Base-by-base conservation (phyloP, 768 basidiomycete genomes). In the Lentinula detonsa region DNA sequence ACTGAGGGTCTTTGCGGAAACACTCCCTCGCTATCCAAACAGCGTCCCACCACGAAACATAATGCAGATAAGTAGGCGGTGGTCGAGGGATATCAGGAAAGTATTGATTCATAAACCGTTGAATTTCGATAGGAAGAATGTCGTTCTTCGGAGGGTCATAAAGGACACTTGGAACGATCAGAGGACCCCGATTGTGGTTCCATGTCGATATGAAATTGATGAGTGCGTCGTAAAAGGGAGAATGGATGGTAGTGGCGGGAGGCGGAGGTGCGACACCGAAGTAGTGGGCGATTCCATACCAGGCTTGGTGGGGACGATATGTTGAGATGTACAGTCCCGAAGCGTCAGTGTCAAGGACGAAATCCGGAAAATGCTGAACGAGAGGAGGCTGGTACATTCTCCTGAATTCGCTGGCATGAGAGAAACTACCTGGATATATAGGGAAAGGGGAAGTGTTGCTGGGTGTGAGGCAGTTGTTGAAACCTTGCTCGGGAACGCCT, bases 271-370 rank as follows among this genome's bases (percentile, higher is more conserved):
- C 42, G 5, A 43, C 42, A 2, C 42, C 42, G 16, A 43, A 43
- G 1, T 5, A 16, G 6, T 16, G 16, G 16, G 42, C 42, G 16
- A 43, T 43, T 3, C n/a, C n/a, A 16, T 43, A 5, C 42, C 42
- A 43, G 42, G 4, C 5, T 3, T 13, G 42, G 42, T 43, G 16
- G 16, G 42, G 15, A 43, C 2, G 1, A 11, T 16, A 5, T 4
- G n/a, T 16, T 18, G 28, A 28, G 28, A 28, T 28, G 28, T 0
- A 28, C 28, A 28, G 28, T 3, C 3, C 28, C 2, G 0, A 0
- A 0, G 28, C 2, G 28, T 28, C 28, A 0, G 28, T 28, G 28
- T 28, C 3, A 0, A 0, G 28, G 28, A 28, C 3, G 0, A 0
- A 28, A 28, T 28, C 28, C 28, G 28, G 28, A 28, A 28, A 4